Percentiles rank a stretch among this genome's conserved stretches.
Conservation (phyloP, 148 eudicot genomes). For the Polygonum aviculare region DNA sequence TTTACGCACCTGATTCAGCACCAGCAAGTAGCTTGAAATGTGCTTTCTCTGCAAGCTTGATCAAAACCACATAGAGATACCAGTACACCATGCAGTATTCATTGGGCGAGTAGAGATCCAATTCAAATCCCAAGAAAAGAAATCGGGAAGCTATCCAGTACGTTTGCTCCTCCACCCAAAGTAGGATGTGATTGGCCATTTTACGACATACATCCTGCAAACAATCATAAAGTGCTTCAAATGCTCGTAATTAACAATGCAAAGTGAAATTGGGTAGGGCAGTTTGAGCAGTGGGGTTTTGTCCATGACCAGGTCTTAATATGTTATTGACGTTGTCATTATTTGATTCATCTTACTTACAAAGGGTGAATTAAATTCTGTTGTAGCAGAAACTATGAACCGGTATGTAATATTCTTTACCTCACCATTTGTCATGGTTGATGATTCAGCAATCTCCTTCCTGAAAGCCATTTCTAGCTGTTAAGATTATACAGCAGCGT, state of each 20-base stretch:
- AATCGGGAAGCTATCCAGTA: constrained; percentile 92
- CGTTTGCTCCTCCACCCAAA: constrained; percentile 95
- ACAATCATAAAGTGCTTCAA: not conserved
- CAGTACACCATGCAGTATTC: constrained; percentile 99
- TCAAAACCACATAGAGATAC: constrained; percentile 69
- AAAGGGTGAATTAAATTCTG: not conserved
- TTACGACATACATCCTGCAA: constrained; percentile 47
- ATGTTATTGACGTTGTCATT: not conserved
- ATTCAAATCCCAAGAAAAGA: constrained; percentile 78
- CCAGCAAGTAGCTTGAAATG: constrained; percentile 59
- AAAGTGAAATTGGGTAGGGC: not conserved
- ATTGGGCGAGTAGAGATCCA: constrained; percentile 69
- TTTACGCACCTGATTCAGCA: constrained; percentile 52
- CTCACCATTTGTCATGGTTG: constrained; percentile 53
- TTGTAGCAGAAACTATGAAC: not conserved
- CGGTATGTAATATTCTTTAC: constrained; percentile 19
- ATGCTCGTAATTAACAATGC: not conserved
- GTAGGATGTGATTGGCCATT: constrained; percentile 61
- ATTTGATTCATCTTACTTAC: not conserved
- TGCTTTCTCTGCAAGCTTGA: constrained; percentile 90
- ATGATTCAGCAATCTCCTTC: constrained; percentile 53
- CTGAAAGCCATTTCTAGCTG: constrained; percentile 85
- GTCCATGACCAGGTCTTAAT: not conserved
- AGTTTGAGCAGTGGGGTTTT: not conserved
- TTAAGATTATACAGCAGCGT: constrained; percentile 10